These are phyloP conservation scores for Berkeleyomyces basicola DNA, from an alignment of 2,329 filamentous ascomycete genomes.

Conservation along the genomic window DNA sequence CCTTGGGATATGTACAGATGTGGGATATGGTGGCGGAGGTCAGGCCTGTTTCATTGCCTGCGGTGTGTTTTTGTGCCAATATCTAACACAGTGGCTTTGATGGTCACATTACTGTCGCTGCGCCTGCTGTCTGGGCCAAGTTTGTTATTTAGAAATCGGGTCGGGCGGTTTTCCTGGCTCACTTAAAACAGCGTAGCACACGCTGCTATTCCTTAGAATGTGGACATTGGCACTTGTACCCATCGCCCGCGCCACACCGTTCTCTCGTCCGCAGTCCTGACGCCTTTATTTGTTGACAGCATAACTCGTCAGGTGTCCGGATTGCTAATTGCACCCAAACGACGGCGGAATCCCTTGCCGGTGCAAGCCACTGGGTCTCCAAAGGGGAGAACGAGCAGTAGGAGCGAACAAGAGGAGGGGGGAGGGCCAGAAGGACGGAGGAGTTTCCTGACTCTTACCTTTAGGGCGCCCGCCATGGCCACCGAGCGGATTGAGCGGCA, in stretches of 20 bases:
- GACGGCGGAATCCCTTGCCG: background rate
- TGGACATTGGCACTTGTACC: background rate
- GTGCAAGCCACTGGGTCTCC: background rate
- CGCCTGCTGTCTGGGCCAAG: background rate
- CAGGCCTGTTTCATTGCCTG: background rate
- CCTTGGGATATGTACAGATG: too few relatives aligned
- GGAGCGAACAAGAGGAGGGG: background rate
- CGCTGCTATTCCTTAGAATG: background rate
- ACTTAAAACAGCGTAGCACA: background rate
- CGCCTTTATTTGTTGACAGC: background rate
- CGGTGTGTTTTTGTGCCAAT: background rate
- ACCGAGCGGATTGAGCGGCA: background rate
- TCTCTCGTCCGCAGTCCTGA: background rate
- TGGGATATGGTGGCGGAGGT: background rate
- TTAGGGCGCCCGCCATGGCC: background rate
- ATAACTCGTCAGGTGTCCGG: background rate
- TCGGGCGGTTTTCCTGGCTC: background rate
- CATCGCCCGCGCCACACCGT: background rate
- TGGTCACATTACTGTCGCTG: background rate
- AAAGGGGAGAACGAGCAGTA: background rate
- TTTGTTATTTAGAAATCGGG: background rate
- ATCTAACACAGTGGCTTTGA: background rate
- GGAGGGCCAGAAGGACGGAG: background rate
- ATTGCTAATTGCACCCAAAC: background rate
- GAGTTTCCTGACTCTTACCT: background rate